Evolutionary conservation across 371 early-diverging fungal species (phyloP), one percentile per base, ranked within the genome.

Genomic region (Chytridium lagenaria): DNA sequence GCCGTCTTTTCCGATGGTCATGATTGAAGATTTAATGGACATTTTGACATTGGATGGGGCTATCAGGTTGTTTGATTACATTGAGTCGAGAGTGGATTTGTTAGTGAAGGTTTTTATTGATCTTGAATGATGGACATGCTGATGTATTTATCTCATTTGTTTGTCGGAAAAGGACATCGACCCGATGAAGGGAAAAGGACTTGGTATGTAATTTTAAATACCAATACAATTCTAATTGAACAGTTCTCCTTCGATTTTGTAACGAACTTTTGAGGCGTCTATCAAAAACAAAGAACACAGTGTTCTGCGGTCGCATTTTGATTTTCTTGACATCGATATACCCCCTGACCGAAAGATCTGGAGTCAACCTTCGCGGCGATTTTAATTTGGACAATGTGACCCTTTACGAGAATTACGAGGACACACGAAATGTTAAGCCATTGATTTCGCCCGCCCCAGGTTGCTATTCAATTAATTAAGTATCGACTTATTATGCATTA

Each of bases 351-450:
- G 96, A 95, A 75, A 86, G 93, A 49, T 93, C 94, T 23, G 93
- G 94, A 37, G 93, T 94, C 68, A 95, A 95, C 59, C 75, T 92
- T 51, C 83, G 89, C 12, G 95, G 95, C 39, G 92, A 94, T 59
- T 93, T 92, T 80, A 91, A 94, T 68, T 78, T 80, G 16, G 89
- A 90, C 31, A 91, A 90, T 71, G 79, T 85, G 10, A 89, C 90
- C 0, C 76, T 77, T 22, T 85, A 80, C 59, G 90, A 91, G 51
- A 75, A 75, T 34, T 84, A 88, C 36, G 86, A 86, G 38, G 76
- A 44, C n/a, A n/a, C n/a, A n/a, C n/a, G n/a, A 44, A 44, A 44
- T 44, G 44, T 7, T 44, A 19, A 19, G 63, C 23, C 34, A 63
- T n/a, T n/a, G n/a, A n/a, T n/a, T n/a, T n/a, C n/a, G n/a, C n/a